These are phyloP conservation scores for Paramyrothecium roridum DNA, from an alignment of 2,329 filamentous ascomycete genomes.

Conservation along the genomic window DNA sequence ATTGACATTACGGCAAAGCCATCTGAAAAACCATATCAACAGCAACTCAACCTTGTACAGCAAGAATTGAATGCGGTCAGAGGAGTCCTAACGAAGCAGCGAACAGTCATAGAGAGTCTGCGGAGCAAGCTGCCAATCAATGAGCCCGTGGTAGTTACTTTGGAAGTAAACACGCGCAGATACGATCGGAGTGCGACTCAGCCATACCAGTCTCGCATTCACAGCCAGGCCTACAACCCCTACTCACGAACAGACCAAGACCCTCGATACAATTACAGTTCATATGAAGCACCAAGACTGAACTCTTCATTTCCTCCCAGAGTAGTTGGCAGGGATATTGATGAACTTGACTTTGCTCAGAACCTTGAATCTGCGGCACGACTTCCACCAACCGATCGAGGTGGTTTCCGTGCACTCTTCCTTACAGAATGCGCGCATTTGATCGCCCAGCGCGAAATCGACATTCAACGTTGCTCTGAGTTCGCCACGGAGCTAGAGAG, in stretches of 20 bases:
- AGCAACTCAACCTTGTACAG: slow-evolving; percentile 34
- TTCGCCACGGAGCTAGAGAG: slow-evolving; percentile 26
- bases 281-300: too few relatives aligned
- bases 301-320: too few relatives aligned
- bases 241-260: background rate
- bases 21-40: slow-evolving; percentile 37
- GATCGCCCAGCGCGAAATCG: slow-evolving; percentile 32
- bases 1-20: slow-evolving; percentile 35
- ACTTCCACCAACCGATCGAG: slow-evolving; percentile 31
- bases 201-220: too few relatives aligned
- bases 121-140: slow-evolving; percentile 13
- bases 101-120: slow-evolving; percentile 23
- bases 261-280: background rate
- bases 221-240: background rate
- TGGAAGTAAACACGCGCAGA: slow-evolving; percentile 4
- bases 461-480: slow-evolving; percentile 24
- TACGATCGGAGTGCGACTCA: too few relatives aligned
- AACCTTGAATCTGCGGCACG: slow-evolving; percentile 25
- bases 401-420: slow-evolving; percentile 35
- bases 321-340: background rate
- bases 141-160: slow-evolving; percentile 9
- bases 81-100: slow-evolving; percentile 29
- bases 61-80: slow-evolving; percentile 37
- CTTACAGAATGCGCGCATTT: slow-evolving; percentile 33
- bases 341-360: slow-evolving; percentile 18